Evolutionary conservation across 345 rosid genomes (phyloP).

Genomic region (Cochlearia excelsa): DNA sequence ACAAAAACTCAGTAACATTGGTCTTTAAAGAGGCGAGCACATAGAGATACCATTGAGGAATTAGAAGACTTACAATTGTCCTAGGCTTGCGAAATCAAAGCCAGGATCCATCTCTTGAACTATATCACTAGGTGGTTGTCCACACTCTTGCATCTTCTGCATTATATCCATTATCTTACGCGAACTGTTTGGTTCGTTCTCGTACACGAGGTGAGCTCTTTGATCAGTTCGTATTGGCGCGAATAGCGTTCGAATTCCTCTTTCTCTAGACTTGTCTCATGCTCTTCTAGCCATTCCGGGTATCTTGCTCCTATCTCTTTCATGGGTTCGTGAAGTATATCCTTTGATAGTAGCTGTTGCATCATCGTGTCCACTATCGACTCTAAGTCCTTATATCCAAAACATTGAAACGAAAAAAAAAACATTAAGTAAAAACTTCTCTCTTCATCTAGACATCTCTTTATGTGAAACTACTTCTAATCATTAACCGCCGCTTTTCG

Average conservation of each 20-base stretch:
- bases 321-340: slow-evolving; percentile 97
- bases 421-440: too few relatives aligned
- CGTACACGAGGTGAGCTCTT: slow-evolving; percentile 78
- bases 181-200: slow-evolving; percentile 65
- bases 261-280: slow-evolving; percentile 51
- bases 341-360: slow-evolving; percentile 95
- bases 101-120: slow-evolving; percentile 91
- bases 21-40: not conserved
- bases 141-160: slow-evolving; percentile 99
- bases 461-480: too few relatives aligned
- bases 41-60: not conserved
- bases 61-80: slow-evolving; percentile 66
- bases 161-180: slow-evolving; percentile 82
- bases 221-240: slow-evolving; percentile 70
- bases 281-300: slow-evolving; percentile 91
- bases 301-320: slow-evolving; percentile 88
- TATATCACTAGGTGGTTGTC: slow-evolving; percentile 94
- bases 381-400: slow-evolving; percentile 67
- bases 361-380: slow-evolving; percentile 95
- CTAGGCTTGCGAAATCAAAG: slow-evolving; percentile 68
- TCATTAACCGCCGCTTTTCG: too few relatives aligned
- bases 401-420: not conserved
- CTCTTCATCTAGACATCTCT: too few relatives aligned
- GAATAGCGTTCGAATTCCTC: slow-evolving; percentile 70
- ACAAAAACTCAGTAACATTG: slow-evolving; percentile 8